Percentiles rank a stretch among this genome's conserved stretches.
Evolutionary conservation across 306 rosid species (phyloP).

Genomic region (Vigna hirtella): DNA sequence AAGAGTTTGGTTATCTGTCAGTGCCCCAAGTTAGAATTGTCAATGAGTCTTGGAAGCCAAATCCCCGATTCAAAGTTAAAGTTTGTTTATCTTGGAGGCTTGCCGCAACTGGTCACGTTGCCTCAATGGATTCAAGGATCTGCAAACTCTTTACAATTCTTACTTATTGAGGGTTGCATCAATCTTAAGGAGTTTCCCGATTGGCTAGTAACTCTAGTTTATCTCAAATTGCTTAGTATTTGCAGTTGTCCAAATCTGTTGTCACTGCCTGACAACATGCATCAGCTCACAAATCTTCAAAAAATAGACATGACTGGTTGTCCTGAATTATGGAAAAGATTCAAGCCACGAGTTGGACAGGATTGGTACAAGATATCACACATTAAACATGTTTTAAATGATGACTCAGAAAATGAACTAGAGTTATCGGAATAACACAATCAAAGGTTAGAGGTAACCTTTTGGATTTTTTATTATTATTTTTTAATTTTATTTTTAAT

Average conservation of each 20-base stretch:
- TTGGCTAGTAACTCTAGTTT: neutral
- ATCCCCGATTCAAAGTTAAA: neutral
- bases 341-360: neutral
- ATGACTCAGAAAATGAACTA: too few species aligned
- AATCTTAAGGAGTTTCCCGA: neutral
- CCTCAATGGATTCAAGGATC: neutral
- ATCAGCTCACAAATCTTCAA: neutral
- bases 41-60: neutral
- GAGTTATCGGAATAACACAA: too few species aligned
- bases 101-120: neutral
- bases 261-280: neutral
- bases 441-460: too few species aligned
- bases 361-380: neutral
- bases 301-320: neutral
- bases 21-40: neutral
- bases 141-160: neutral
- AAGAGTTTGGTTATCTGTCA: rapidly evolving
- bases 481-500: too few species aligned
- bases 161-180: rapidly evolving
- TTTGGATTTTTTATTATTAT: too few species aligned
- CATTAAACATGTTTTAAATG: neutral
- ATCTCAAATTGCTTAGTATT: neutral
- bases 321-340: neutral
- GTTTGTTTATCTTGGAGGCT: neutral
- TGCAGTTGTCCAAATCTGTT: neutral